phyloP scores from a whole-genome alignment of 345 rosid species.

The Eutrema heterophyllum region DNA sequence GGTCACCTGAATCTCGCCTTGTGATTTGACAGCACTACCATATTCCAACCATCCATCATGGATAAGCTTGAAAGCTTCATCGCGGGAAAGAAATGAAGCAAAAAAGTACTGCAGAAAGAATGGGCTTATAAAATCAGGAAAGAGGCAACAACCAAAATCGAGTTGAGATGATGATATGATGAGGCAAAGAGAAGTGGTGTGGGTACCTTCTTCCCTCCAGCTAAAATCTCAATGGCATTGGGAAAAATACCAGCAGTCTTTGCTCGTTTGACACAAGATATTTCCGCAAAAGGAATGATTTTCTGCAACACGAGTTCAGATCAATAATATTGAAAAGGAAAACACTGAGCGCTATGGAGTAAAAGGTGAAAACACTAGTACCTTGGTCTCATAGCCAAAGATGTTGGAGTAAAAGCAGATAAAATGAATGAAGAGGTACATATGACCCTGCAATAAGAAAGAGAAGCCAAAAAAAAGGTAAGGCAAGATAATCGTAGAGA shows the following conservation, averaged over 20 bases:
- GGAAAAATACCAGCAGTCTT: conserved; percentile 97
- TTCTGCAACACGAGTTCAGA: conserved; percentile 46
- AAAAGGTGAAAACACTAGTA: conserved; percentile 17
- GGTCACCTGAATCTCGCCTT: conserved; percentile 51
- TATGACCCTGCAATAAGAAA: conserved; percentile 71
- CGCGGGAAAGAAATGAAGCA: conserved; percentile 76
- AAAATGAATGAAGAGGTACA: conserved; percentile 75
- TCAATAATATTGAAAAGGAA: conserved; percentile 10
- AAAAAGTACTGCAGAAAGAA: conserved; percentile 60
- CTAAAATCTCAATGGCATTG: conserved; percentile 84
- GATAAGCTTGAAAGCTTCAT: conserved; percentile 74
- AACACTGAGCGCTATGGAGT: background rate
- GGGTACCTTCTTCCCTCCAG: conserved; percentile 80
- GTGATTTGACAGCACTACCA: conserved; percentile 34
- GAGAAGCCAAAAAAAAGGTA: no score
- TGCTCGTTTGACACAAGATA: conserved; percentile 78
- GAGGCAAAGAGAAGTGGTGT: conserved; percentile 11
- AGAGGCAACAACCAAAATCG: conserved; percentile 16
- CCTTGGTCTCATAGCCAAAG: conserved; percentile 99
- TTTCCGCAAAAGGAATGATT: conserved; percentile 59
- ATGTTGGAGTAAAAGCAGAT: conserved; percentile 97
- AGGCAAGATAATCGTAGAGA: background rate
- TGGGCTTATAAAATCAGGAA: conserved; percentile 12
- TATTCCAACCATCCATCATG: conserved; percentile 60
- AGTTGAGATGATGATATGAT: background rate